Evolutionary conservation across 2,329 filamentous ascomycete genomes (phyloP), one percentile per base, ranked within the genome.

Genomic region (Aspergillus amoenus): DNA sequence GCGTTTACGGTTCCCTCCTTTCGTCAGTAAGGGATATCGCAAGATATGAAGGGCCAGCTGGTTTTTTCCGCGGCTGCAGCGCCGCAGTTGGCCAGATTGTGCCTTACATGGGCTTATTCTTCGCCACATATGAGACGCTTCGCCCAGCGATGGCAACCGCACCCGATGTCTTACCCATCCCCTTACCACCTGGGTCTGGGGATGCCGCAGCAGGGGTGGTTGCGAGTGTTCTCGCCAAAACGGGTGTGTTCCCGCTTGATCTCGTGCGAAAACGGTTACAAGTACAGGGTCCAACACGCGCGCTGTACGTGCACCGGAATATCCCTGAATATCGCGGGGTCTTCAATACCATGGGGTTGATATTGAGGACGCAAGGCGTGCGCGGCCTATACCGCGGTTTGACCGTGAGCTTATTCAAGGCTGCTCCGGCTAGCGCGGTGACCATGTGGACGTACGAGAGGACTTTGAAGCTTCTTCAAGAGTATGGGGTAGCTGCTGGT

Each of bases 91-190:
- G 82, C 24, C 93, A 97, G 78, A 94, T 97, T 48, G 85, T 96
- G 9, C 94, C 94, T 2, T 96, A 93, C 73, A 99, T 99, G 94
- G 94, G 94, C 13, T 81, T 96, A 2, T 97, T 99, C 79, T 99
- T 99, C 76, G 84, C 90, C 34, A 84, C 86, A 41, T 99, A 97
- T 77, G 94, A 99, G 74, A 81, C 82, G 9, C 77, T 96, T 50
- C 82, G 90, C 5, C 71, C 84, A 6, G 83, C 82, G 0, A 73
- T 93, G 45, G 47, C 64, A 52, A 65, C 46, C 61, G 67, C 8
- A 72, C 82, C 9, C 18, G 34, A 55, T 6, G 18, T 15, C 15
- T 47, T 15, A 15, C 18, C 27, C 3, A 22, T 48, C 9, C 53
- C 45, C 2, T 71, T 90, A 63, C 88, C 87, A 0, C 88, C 88